Evolutionary conservation across 331 rosid genomes (phyloP).

Genomic region (Pyracantha coccinea): DNA sequence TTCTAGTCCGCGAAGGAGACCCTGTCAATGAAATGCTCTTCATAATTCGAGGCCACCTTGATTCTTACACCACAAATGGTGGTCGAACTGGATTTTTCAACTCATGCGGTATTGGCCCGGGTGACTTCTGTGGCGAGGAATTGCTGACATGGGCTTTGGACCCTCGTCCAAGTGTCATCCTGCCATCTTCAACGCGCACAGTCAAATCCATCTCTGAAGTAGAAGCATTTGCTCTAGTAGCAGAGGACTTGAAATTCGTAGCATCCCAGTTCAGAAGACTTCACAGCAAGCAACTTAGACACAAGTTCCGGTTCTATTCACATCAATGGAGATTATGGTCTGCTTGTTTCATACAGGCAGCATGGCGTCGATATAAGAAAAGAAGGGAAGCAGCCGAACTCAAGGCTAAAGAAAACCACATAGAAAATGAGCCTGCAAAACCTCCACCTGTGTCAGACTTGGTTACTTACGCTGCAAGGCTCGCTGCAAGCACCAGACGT

Average conservation of each 20-base stretch:
- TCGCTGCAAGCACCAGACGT: constrained; percentile 25
- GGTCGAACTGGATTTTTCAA: constrained; percentile 87
- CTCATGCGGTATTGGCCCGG: constrained; percentile 65
- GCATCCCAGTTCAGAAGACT: constrained; percentile 76
- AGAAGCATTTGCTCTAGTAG: constrained; percentile 79
- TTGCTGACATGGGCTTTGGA: constrained; percentile 85
- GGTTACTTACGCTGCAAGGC: constrained; percentile 19
- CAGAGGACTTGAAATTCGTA: constrained; percentile 73
- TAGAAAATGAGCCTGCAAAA: constrained; percentile 15
- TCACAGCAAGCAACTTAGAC: constrained; percentile 72
- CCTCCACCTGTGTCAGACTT: constrained; percentile 20
- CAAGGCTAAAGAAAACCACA: constrained; percentile 28
- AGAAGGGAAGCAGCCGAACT: constrained; percentile 46
- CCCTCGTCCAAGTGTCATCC: constrained; percentile 48
- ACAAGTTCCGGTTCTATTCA: constrained; percentile 73
- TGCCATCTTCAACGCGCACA: constrained; percentile 73
- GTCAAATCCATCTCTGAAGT: constrained; percentile 71
- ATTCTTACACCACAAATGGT: constrained; percentile 84
- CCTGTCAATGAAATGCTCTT: constrained; percentile 85
- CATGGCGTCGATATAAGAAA: constrained; percentile 60
- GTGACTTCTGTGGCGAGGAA: constrained; percentile 90
- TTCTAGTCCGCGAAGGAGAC: constrained; percentile 72
- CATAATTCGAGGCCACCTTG: constrained; percentile 80
- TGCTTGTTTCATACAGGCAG: constrained; percentile 68
- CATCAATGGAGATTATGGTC: constrained; percentile 93